These are phyloP conservation scores for Astragalus membranaceus DNA, from an alignment of 306 rosid genomes.

Conservation along the genomic window DNA sequence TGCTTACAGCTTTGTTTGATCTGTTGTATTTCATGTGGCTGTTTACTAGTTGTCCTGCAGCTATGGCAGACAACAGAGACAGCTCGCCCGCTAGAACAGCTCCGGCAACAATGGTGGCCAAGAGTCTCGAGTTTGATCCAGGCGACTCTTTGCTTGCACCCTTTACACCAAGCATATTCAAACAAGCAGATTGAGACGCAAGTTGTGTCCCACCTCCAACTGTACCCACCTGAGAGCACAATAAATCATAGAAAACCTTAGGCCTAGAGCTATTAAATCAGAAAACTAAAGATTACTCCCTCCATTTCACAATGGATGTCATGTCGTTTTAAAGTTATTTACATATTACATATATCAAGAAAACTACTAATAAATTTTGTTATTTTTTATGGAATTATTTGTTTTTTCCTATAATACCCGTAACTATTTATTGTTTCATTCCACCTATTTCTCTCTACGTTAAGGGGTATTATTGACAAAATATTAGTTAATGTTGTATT, in stretches of 20 bases:
- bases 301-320: too few species aligned
- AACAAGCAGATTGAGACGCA: conserved; percentile 79
- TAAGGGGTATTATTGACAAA: too few species aligned
- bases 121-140: conserved; percentile 59
- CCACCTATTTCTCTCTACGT: too few species aligned
- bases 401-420: too few species aligned
- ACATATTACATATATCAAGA: too few species aligned
- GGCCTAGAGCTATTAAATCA: background rate
- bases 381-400: too few species aligned
- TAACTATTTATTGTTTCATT: too few species aligned
- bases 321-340: too few species aligned
- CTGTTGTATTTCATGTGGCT: conserved; percentile 87
- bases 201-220: conserved; percentile 82
- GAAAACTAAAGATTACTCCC: background rate
- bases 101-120: conserved; percentile 65
- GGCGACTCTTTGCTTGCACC: conserved; percentile 65
- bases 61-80: conserved; percentile 68
- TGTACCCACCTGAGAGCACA: conserved; percentile 55
- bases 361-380: too few species aligned
- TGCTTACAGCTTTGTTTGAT: conserved; percentile 43
- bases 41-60: conserved; percentile 65
- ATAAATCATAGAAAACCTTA: conserved; percentile 1
- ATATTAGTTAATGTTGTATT: too few species aligned
- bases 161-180: conserved; percentile 71
- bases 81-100: conserved; percentile 71